Conservation (phyloP, 768 basidiomycete species). For the Cystofilobasidium ferigula region DNA sequence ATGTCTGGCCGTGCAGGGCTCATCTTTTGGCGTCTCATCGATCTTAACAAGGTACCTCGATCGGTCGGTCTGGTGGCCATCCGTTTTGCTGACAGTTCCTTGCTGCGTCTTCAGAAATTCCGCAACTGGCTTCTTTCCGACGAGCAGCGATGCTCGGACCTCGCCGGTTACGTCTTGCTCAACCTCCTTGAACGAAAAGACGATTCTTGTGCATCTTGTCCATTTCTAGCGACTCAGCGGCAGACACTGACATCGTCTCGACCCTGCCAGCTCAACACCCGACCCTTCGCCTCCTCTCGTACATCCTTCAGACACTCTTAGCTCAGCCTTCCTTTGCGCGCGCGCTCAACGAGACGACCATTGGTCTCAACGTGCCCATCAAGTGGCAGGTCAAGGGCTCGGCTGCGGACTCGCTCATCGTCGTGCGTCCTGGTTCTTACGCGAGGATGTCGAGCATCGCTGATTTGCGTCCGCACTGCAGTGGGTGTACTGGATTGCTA, state of each 20-base stretch:
- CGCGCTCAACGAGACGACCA: slow-evolving; percentile 54
- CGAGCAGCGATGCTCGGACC: slow-evolving; percentile 63
- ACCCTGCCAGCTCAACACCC: slow-evolving; percentile 70
- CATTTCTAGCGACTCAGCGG: too few species aligned
- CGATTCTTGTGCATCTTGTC: slow-evolving; percentile 59
- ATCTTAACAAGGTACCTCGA: slow-evolving; percentile 88
- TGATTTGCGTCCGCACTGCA: slow-evolving; percentile 35
- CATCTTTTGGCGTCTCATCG: slow-evolving; percentile 76
- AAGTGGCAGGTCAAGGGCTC: slow-evolving; percentile 67
- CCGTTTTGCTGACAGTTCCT: background rate
- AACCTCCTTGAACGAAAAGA: slow-evolving; percentile 83
- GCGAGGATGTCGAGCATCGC: background rate
- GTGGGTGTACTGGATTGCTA: slow-evolving; percentile 82
- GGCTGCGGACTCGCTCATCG: slow-evolving; percentile 75
- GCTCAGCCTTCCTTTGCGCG: slow-evolving; percentile 67
- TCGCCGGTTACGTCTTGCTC: slow-evolving; percentile 66
- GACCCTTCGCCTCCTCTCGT: slow-evolving; percentile 74
- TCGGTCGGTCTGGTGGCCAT: too few species aligned
- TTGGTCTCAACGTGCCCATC: slow-evolving; percentile 49
- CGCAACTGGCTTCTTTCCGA: slow-evolving; percentile 60
- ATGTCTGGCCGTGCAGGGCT: too few species aligned
- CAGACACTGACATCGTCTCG: background rate
- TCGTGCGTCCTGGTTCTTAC: slow-evolving; percentile 44
- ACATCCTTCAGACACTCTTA: slow-evolving; percentile 82
- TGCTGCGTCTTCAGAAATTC: slow-evolving; percentile 61